Evolutionary conservation across 768 basidiomycete species (phyloP), one percentile per base, ranked within the genome.

Genomic region (Suillus variegatus): DNA sequence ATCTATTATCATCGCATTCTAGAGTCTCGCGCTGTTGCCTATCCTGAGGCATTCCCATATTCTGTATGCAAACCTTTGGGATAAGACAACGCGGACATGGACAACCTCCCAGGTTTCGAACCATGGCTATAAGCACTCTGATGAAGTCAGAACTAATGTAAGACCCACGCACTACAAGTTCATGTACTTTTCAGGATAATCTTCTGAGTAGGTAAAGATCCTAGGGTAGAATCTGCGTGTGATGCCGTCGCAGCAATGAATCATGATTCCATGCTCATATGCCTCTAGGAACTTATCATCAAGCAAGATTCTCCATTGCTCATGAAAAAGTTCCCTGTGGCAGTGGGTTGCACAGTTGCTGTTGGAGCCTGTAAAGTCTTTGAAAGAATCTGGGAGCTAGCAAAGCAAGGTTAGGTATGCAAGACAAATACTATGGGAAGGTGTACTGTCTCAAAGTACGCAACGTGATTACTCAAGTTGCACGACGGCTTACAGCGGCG

Each of bases 151-250:
- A 14, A 51, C 28, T 7, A 9, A n/a, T 0, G 32, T 6, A 32
- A 32, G 32, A 32, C 32, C 32, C 32, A 32, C 1, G 1, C n/a
- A 47, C 8, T 4, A 9, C 0, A n/a, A 44, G 43, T 20, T n/a
- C 60, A 44, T 14, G 14, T 22, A 46, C 44, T 46, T 78, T 51
- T 80, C 76, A 0, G 70, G 70, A 61, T 70, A 70, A 25, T 70
- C 70, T 16, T 64, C 70, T 0, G 66, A 67, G 22, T 70, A 70
- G 2, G 64, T 71, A 12, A 70, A 71, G 14, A 70, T 68, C 9
- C 70, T 25, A 1, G 68, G 70, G 25, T 67, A 70, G 22, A 70
- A 57, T 51, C 70, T 32, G 2, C 67, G 43, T 18, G 4, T 22
- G 32, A 71, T 41, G 2, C 64, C 61, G 35, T 71, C 67, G 16